Evolutionary conservation across 2,329 filamentous ascomycete genomes (phyloP), one percentile per base, ranked within the genome.

Genomic region (Tolypocladium pustulatum): DNA sequence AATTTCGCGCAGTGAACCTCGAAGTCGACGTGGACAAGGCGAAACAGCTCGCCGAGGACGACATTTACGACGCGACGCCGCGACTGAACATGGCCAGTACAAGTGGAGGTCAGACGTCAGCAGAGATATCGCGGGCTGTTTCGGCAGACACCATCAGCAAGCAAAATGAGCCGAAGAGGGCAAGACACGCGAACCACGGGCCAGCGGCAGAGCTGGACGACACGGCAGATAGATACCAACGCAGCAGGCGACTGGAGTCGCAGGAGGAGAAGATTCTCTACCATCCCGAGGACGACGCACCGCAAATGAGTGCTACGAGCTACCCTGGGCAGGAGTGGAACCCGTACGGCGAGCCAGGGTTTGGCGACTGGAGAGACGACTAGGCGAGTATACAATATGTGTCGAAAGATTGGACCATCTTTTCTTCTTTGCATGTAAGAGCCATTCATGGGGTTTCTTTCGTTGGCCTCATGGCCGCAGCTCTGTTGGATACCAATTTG

Each of bases 261-360:
- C 77, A 80, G 60, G 80, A 83, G 65, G 81, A 83, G 69, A 82
- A 83, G 72, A 83, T 83, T 30, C 71, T 76, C 71, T 65, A 69
- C 51, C 68, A 72, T 10, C 72, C 70, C 8, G 68, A 71, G 30
- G 72, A 72, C 34, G 71, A 58, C n/a, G 71, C 74, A 66, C 79
- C 81, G 15, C 74, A 78, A 60, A 89, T 89, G 86, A 80, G 76
- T 54, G 85, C 85, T 8, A 86, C 84, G 15, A 85, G 81, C 67
- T 89, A 88, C 69, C 86, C 86, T 0, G 86, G 86, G 0, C 84
- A 88, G 72, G 86, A 89, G 69, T 89, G 86, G 85, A 82, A 82
- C 64, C 84, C 84, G 2, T 82, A 81, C 37, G 71, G 70, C 13
- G 68, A 70, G 59, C 62, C 65, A 6, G 68, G 71, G 20, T 67